Evolutionary conservation across 768 basidiomycete genomes (phyloP).

Genomic region (Crassisporium funariophilum): DNA sequence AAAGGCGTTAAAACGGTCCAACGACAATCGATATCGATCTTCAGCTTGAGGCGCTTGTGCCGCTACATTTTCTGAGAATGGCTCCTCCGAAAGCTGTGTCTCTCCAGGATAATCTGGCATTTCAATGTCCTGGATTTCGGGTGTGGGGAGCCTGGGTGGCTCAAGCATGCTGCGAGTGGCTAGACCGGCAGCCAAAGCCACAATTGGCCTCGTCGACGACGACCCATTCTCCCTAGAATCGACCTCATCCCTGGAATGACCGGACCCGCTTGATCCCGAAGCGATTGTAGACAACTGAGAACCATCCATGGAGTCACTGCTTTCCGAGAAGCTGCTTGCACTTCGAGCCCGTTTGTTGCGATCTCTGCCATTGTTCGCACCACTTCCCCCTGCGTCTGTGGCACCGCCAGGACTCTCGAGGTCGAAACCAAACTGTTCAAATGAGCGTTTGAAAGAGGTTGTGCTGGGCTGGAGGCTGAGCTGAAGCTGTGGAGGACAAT

Average conservation of each 20-base stretch:
- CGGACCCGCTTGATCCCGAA: constrained; percentile 28
- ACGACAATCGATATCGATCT: constrained; percentile 43
- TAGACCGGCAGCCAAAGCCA: not conserved
- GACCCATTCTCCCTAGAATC: not conserved
- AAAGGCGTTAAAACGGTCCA: constrained; percentile 57
- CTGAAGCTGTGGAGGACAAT: constrained; percentile 53
- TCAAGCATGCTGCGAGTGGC: constrained; percentile 13
- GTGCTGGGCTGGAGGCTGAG: constrained; percentile 51
- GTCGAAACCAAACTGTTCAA: constrained; percentile 60
- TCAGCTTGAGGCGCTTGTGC: constrained; percentile 20
- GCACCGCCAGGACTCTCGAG: constrained; percentile 44
- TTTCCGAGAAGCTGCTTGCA: constrained; percentile 47
- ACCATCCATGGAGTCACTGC: constrained; percentile 34
- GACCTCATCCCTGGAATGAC: constrained; percentile 3
- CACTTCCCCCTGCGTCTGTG: constrained; percentile 22
- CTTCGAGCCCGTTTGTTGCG: constrained; percentile 63
- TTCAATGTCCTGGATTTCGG: constrained; percentile 51
- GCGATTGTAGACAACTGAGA: constrained; percentile 38
- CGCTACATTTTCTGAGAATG: not conserved
- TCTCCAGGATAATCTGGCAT: constrained; percentile 46
- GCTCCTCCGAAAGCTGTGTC: not conserved
- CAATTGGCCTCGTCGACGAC: constrained; percentile 4
- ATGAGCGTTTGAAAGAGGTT: constrained; percentile 62
- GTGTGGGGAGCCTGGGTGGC: constrained; percentile 44
- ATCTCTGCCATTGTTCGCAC: constrained; percentile 40